Evolutionary conservation across 148 eudicot genomes (phyloP).

Genomic region (Cornus florida): DNA sequence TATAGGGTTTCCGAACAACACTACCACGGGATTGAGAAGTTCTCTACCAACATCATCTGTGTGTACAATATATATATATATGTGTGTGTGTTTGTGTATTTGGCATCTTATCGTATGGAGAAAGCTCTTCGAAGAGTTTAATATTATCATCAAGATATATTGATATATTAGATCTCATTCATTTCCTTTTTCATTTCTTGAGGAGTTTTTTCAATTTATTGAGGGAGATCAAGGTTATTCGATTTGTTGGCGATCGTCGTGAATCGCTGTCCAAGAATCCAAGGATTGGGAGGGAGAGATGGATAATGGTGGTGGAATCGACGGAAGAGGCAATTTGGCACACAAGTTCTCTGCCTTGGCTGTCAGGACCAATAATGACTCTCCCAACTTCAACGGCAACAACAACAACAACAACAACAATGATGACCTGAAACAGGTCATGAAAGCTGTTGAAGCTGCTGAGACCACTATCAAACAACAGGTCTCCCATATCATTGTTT

Average conservation of each 20-base stretch:
- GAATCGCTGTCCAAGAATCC: background rate
- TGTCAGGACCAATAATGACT: constrained; percentile 12
- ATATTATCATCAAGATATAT: too few species aligned
- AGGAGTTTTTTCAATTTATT: background rate
- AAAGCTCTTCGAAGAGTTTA: too few species aligned
- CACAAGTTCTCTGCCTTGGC: constrained; percentile 24
- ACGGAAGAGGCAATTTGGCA: constrained; percentile 27
- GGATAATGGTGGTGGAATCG: constrained; percentile 22
- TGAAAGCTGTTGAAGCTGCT: constrained; percentile 61
- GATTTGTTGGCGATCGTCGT: background rate
- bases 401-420: constrained; percentile 18
- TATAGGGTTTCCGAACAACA: background rate
- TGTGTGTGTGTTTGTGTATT: too few species aligned
- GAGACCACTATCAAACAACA: constrained; percentile 52
- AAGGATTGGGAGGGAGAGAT: constrained; percentile 5
- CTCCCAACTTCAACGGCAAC: constrained; percentile 5
- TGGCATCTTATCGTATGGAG: too few species aligned
- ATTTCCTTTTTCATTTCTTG: background rate
- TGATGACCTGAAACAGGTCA: constrained; percentile 43
- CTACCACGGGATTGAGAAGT: background rate
- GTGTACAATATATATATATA: too few species aligned
- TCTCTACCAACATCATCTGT: too few species aligned
- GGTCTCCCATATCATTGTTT: constrained; percentile 15
- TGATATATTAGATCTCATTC: background rate
- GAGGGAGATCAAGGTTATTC: background rate